Evolutionary conservation across 805 yeast species (phyloP).

Genomic region (Maudiozyma barnettii): DNA sequence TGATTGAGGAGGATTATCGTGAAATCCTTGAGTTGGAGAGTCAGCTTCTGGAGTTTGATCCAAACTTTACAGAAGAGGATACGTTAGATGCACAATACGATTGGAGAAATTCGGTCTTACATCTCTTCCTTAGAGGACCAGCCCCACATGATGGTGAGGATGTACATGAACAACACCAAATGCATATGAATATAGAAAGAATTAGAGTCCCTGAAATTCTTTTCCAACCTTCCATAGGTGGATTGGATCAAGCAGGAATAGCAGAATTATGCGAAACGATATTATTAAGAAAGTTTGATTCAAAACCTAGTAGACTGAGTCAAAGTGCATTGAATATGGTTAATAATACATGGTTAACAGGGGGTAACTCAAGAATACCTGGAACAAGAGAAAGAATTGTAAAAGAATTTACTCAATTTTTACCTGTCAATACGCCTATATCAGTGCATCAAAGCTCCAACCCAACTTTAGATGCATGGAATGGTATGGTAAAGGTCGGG

Average conservation of each 20-base stretch:
- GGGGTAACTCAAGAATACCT: constrained; percentile 65
- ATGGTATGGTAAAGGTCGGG: constrained; percentile 84
- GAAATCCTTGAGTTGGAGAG: constrained; percentile 57
- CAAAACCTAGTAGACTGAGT: constrained; percentile 38
- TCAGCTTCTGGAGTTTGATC: constrained; percentile 71
- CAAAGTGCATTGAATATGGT: constrained; percentile 18
- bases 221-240: constrained; percentile 89
- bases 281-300: constrained; percentile 51
- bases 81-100: constrained; percentile 73
- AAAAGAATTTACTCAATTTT: constrained; percentile 55
- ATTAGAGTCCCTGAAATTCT: constrained; percentile 85
- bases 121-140: constrained; percentile 84
- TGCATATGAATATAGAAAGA: constrained; percentile 84
- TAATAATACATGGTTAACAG: constrained; percentile 70
- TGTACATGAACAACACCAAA: constrained; percentile 78
- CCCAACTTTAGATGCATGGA: constrained; percentile 82
- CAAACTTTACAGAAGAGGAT: constrained; percentile 76
- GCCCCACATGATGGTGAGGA: constrained; percentile 74
- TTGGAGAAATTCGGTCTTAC: constrained; percentile 74
- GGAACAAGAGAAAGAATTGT: constrained; percentile 61
- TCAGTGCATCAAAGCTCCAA: constrained; percentile 54
- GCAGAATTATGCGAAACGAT: constrained; percentile 64
- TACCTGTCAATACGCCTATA: constrained; percentile 61
- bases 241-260: constrained; percentile 94
- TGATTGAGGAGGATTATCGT: constrained; percentile 63